Percentiles rank a stretch among this genome's conserved stretches.
Evolutionary conservation across 1,284 basidiomycete genomes (phyloP).

Genomic region (Ceratobasidium papillatum): DNA sequence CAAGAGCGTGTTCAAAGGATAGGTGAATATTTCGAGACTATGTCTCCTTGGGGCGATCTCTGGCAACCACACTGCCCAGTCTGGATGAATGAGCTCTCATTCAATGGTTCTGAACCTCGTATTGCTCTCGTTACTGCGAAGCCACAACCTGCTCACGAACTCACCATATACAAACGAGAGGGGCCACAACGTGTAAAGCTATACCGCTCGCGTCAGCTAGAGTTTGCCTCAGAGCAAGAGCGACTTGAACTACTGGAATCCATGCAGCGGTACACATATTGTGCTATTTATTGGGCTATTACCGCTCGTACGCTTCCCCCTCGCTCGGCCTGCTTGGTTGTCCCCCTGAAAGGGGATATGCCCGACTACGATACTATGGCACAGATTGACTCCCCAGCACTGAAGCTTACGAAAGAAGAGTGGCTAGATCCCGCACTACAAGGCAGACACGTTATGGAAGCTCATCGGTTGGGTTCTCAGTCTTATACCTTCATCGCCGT

Average conservation of each 20-base stretch:
- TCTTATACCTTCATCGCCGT: constrained; percentile 6
- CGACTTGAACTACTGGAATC: constrained; percentile 24
- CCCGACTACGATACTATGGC: constrained; percentile 67
- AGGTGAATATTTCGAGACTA: constrained; percentile 31
- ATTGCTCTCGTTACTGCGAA: constrained; percentile 25
- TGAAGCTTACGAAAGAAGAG: constrained; percentile 53
- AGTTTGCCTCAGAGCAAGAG: constrained; percentile 34
- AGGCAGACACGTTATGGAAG: constrained; percentile 33
- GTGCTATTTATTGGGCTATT: constrained; percentile 69
- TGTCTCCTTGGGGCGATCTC: constrained; percentile 32
- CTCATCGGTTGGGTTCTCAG: constrained; percentile 20
- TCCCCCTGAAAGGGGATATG: constrained; percentile 62
- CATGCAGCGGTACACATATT: constrained; percentile 69
- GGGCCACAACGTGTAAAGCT: constrained; percentile 4
- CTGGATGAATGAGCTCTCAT: constrained; percentile 28
- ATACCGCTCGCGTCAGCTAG: constrained; percentile 8
- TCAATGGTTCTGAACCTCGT: not conserved
- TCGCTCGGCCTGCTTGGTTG: constrained; percentile 62
- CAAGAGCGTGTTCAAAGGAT: constrained; percentile 13
- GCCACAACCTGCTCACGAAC: constrained; percentile 6
- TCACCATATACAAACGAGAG: constrained; percentile 1
- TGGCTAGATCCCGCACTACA: constrained; percentile 55
- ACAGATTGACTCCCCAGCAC: not conserved
- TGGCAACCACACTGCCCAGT: constrained; percentile 9
- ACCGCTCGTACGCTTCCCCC: constrained; percentile 19